Base-by-base conservation (phyloP, 1,284 basidiomycete species). In the Cryptococcus jaspeensis region DNA sequence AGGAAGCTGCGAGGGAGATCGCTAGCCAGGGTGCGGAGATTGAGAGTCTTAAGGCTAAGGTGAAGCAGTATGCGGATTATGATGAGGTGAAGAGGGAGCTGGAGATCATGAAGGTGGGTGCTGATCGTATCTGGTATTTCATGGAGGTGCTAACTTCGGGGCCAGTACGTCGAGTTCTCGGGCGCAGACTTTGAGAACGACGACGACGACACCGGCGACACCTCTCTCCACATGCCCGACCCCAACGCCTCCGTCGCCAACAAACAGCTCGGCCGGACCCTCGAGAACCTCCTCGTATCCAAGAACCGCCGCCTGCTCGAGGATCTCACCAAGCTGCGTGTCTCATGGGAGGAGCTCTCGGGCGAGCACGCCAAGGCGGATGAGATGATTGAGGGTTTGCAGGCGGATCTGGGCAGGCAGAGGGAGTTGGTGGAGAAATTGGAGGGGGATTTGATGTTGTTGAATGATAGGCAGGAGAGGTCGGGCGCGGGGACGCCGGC, bases 241-340 rank as follows among this genome's bases (percentile, higher is more conserved):
- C 92, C 92, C 0, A 92, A 93, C 66, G 87, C 90, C 12, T 84
- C 86, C 54, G 91, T 91, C 69, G 84, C 87, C 37, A 90, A 88
- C 66, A 74, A 75, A 28, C 84, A 87, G 56, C 84, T 85, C 38
- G 88, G 85, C 22, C 88, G 87, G 72, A 90, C 92, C 0, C 83
- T 99, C 0, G 95, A 99, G 76, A 85, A 86, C 25, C 84, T 98
- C 1, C 83, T 99, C 28, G 90, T 94, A 2, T 87, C 85, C 49
- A 98, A 97, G 81, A 99, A 98, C 78, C 90, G 91, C 70, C 86
- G 89, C 47, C 84, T 99, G n/a, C 83, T 92, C 44, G 93, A 98
- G 66, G 92, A 98, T 70, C 79, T 98, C 41, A 95, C 95, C 2
- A 92, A 87, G 65, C 85, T 97, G 67, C 83, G 94, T 55, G 87